Evolutionary conservation across 208 protist species (phyloP), one percentile per base, ranked within the genome.

Genomic region (Crithidia sp.): DNA sequence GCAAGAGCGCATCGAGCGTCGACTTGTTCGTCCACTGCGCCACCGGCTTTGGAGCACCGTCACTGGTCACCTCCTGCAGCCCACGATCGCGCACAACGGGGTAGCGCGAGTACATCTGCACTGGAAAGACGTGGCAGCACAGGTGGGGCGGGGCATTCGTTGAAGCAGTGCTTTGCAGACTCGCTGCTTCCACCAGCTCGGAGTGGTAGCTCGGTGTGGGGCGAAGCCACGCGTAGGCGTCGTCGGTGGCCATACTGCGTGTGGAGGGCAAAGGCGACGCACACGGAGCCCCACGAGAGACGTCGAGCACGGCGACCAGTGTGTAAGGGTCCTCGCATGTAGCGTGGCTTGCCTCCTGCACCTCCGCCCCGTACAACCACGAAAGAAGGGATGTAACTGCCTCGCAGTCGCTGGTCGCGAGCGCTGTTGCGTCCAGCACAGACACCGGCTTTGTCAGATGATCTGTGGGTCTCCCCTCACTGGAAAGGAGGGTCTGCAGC

Each of bases 1-100:
- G 81, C 45, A 93, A 49, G 43, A 87, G 16, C 14, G 81, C 84
- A 10, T 78, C 62, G 53, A 93, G 52, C 5, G 84, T 87, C 19
- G 75, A 73, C 37, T 63, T 52, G 37, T 82, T 75, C n/a, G 54
- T 14, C 37, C 72, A 60, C 14, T 57, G 41, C 14, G 28, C 50
- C 37, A 63, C 52, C 19, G 54, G 28, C 67, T 53, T 49, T 5
- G 9, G 2, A 12, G n/a, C 49, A 3, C 14, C 45, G 10, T 9
- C 57, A 69, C 14, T 41, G 62, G 36, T 36, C 56, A 39, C 16
- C 16, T 47, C 61, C 47, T 55, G 66, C 36, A 65, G 59, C 5
- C 71, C 76, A 16, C 56, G n/a, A 54, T 83, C 76, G 7, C 83
- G 72, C 17, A 85, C 57, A 16, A 81, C 59, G 13, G 80, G 83